Base-by-base conservation (phyloP, 345 rosid genomes). In the Eucalyptus caleyi region DNA sequence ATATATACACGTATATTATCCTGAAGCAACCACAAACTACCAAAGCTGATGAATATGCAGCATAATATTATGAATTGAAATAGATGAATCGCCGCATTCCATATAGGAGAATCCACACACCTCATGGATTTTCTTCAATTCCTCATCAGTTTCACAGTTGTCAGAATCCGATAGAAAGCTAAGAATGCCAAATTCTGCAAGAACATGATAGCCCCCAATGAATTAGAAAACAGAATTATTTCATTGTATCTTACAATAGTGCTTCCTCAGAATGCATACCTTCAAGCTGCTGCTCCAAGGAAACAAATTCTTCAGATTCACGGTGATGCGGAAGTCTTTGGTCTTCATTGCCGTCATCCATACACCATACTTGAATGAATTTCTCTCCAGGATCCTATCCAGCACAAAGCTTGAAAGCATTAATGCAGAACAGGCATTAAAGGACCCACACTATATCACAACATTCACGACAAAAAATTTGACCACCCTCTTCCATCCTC, bases 91-190 rank as follows among this genome's bases (percentile, higher is more conserved):
- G n/a, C 53, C 34, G 82, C 96, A 83, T 88, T 95, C 99, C 97
- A 94, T 91, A 92, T 96, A 98, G 83, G 96, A 95, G 92, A 96
- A 97, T 89, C 99, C 97, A 87, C 95, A 95, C 40, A 93, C 93
- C 88, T 93, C 96, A 21, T 95, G 95, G 82, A 98, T 96, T 93
- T 95, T 98, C 94, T 96, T 96, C 95, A 98, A 88, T 53, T 53
- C 97, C 83, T 95, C 97, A 90, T 96, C 99, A 4, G 93, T 96
- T 92, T 97, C 98, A 88, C 94, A 95, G 89, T 95, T 92, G 91
- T 97, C 99, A 86, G 99, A 98, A 94, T 97, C 97, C 89, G 94
- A 93, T 54, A 90, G 92, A 98, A 98, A 97, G 91, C 99, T 96
- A 26, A 96, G 95, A 7, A 96, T 97, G 67, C 99, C 99, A 32